phyloP scores from a whole-genome alignment of 768 basidiomycete species.

The Auriscalpium orientale region DNA sequence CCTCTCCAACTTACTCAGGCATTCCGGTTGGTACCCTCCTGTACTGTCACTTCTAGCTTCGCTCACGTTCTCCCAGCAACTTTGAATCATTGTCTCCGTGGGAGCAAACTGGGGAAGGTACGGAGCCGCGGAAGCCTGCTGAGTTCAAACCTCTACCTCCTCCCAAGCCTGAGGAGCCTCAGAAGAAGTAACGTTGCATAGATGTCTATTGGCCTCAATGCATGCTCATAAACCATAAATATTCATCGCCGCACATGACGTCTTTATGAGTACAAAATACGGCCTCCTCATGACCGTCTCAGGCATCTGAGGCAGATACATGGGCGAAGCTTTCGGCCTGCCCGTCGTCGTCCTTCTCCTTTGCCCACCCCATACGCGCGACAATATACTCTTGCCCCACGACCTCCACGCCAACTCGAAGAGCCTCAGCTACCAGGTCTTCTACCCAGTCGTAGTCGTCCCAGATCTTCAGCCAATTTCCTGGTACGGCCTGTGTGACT shows the following conservation, averaged over 20 bases:
- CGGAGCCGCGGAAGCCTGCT: constrained; percentile 49
- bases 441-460: constrained; percentile 96
- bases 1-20: constrained; percentile 97
- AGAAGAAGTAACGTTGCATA: constrained; percentile 57
- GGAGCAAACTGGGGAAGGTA: constrained; percentile 84
- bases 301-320: neutral
- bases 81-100: constrained; percentile 91
- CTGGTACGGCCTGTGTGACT: constrained; percentile 76
- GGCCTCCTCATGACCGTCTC: neutral
- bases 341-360: constrained; percentile 19
- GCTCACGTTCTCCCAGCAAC: constrained; percentile 47
- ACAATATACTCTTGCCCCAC: constrained; percentile 90
- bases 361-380: constrained; percentile 76
- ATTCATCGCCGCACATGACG: neutral
- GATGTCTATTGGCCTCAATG: neutral
- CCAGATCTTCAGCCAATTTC: constrained; percentile 84
- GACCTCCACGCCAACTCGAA: constrained; percentile 81
- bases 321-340: constrained; percentile 7
- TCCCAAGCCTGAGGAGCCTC: constrained; percentile 62
- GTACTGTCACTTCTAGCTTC: neutral
- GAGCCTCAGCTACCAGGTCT: constrained; percentile 81
- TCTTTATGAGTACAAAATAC: neutral
- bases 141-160: constrained; percentile 72
- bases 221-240: neutral
- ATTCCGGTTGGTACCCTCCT: constrained; percentile 61